Evolutionary conservation across 1,284 basidiomycete species (phyloP), one percentile per base, ranked within the genome.

Genomic region (Ceratobasidium sp.): DNA sequence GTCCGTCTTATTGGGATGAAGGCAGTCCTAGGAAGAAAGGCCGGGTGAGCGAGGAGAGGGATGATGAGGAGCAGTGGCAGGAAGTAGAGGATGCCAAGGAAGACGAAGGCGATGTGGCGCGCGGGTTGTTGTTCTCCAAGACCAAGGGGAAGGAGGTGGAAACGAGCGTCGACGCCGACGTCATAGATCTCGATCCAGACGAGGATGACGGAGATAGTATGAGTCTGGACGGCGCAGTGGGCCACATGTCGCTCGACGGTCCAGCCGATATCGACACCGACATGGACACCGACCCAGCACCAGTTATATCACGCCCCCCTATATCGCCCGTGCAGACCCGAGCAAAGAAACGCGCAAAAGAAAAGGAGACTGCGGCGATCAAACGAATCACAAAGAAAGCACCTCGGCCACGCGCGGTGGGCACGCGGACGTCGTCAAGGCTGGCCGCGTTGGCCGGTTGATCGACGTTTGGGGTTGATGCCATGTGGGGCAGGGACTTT

Each of bases 211-310:
- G 22, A 13, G 51, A 69, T 57, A 57, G 67, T 29, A 70, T 70
- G 67, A 70, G 67, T 57, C n/a, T 73, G 25, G 69, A 73, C 43
- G 69, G 69, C 6, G 69, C 69, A 43, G 69, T 73, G 8, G 69
- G 46, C 11, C 69, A 73, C 4, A 73, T 73, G 69, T 73, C 69
- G 25, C 69, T 73, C 17, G 68, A 69, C 22, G 40, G 54, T 17
- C 56, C 54, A 15, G 52, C 15, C 4, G 69, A 73, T 49, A 32
- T 56, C n/a, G 69, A 73, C n/a, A 46, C 59, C 43, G 69, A 73
- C 15, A 59, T 73, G 22, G 43, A 46, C 3, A 13, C 22, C 17
- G 69, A 46, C 15, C 57, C 37, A 13, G 29, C 17, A 57, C 46
- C 46, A 49, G 56, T 25, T 0, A 7, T 29, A 6, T 7, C 25